phyloP scores from a whole-genome alignment of 2,329 filamentous ascomycete genomes.

The Apiospora saccharicola region DNA sequence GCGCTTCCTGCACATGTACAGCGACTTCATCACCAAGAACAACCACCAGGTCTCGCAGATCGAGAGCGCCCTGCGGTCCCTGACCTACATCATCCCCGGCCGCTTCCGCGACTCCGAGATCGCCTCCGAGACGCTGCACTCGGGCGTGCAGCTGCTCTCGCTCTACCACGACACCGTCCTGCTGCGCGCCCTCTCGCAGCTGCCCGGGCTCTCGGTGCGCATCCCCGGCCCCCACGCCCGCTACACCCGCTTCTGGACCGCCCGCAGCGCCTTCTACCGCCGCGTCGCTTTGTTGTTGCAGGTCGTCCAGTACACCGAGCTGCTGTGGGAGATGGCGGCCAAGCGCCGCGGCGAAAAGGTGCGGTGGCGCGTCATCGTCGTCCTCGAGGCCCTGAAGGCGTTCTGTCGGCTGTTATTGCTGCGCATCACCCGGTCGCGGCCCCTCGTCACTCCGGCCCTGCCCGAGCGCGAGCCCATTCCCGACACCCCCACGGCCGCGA shows the following conservation, averaged over 20 bases:
- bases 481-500: constrained; percentile 59
- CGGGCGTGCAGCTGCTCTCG: constrained; percentile 86
- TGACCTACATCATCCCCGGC: constrained; percentile 96
- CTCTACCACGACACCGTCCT: constrained; percentile 93
- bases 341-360: constrained; percentile 83
- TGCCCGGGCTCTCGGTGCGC: constrained; percentile 62
- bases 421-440: constrained; percentile 81
- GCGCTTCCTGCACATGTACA: constrained; percentile 75
- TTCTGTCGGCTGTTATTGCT: constrained; percentile 82
- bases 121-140: constrained; percentile 91
- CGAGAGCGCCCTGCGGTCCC: constrained; percentile 87
- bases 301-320: constrained; percentile 91
- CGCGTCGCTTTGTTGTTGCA: constrained; percentile 83
- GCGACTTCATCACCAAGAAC: constrained; percentile 94
- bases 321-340: constrained; percentile 97
- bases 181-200: constrained; percentile 68
- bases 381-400: constrained; percentile 87
- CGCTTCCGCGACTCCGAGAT: constrained; percentile 93
- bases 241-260: constrained; percentile 73
- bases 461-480: constrained; percentile 86
- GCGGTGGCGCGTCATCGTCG: constrained; percentile 85
- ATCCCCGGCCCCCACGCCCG: constrained; percentile 65
- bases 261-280: constrained; percentile 74
- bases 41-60: constrained; percentile 93
- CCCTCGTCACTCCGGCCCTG: constrained; percentile 81